Evolutionary conservation across 2,329 filamentous ascomycete species (phyloP), one percentile per base, ranked within the genome.

Genomic region (Anisogramma anomala): DNA sequence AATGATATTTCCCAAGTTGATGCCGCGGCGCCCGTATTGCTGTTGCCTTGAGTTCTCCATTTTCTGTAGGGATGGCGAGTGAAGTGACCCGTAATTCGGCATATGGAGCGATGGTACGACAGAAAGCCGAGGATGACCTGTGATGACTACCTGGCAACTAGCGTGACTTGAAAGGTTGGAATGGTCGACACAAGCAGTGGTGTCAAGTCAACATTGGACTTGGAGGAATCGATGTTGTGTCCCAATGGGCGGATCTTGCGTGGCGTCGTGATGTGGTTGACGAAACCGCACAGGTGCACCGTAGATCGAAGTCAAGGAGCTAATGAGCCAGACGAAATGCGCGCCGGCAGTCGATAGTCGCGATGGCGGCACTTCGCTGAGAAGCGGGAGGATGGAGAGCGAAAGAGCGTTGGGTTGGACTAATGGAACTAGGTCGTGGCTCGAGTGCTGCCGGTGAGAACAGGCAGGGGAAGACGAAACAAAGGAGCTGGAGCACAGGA

Each of bases 1-100:
- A 47, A 95, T 72, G 54, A 98, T 87, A 64, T 95, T 93, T 59
- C 84, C 84, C 62, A 88, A 63, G 61, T 76, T 82, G 62, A 94
- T 80, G 53, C 67, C 66, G 57, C 61, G 68, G 57, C 72, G 68
- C 56, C 69, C 67, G 57, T 78, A 74, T 51, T 65, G 62, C 49
- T 78, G 74, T 52, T 65, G 62, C 48, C 75, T 71, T 51, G 73
- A 73, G 59, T 77, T 70, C 69, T 87, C 82, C 82, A 86, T 86
- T 79, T 86, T 87, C 64, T 68, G 70, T 57, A 86, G 67, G 52
- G 83, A 87, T 55, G 82, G 82, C 55, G 82, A 84, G 58, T 73
- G 69, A 48, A 79, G 65, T 51, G 79, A 83, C 60, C 76, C 77
- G 79, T 84, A 84, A 49, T 73, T 69, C 68, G 77, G 81, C 81